Percentiles rank a stretch among this genome's conserved stretches.
Conservation (phyloP, 2,329 filamentous ascomycete genomes). For the Diaporthe aspalathi region DNA sequence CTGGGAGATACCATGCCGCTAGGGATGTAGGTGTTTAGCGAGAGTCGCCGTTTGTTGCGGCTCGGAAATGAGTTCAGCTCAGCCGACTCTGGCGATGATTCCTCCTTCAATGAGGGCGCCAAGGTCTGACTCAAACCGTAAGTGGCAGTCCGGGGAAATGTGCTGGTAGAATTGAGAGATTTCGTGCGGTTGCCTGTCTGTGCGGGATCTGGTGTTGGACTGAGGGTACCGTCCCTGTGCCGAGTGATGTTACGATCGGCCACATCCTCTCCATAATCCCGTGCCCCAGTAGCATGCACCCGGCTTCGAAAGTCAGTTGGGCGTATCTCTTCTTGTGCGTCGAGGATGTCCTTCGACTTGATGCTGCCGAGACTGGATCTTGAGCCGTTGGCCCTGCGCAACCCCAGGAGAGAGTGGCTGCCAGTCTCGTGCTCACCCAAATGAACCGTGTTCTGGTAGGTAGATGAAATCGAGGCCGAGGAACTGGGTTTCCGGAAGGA, state of each 20-base stretch:
- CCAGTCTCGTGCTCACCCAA: neutral
- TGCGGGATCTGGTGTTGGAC: neutral
- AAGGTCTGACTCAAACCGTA: neutral
- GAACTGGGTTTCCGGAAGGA: conserved; percentile 39
- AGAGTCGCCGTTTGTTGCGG: conserved; percentile 26
- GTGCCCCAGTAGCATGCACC: conserved; percentile 61
- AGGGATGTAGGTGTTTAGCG: conserved; percentile 32
- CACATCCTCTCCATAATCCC: conserved; percentile 73
- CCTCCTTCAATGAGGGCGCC: neutral
- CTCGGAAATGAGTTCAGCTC: conserved; percentile 1
- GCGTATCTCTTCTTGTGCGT: conserved; percentile 65
- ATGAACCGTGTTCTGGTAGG: conserved; percentile 8
- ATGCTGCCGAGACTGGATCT: conserved; percentile 19
- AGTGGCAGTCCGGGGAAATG: neutral
- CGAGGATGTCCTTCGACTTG: conserved; percentile 57
- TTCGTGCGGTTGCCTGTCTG: conserved; percentile 4
- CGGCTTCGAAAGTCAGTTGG: conserved; percentile 61
- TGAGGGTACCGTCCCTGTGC: conserved; percentile 42
- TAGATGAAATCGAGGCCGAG: conserved; percentile 31
- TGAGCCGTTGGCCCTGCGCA: conserved; percentile 30
- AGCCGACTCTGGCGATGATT: neutral
- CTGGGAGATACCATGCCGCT: conserved; percentile 25
- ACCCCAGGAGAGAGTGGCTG: neutral
- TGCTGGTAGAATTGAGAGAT: neutral
- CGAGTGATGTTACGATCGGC: conserved; percentile 68